Evolutionary conservation across 352 stramenopile genomes (phyloP), one percentile per base, ranked within the genome.

Genomic region (Globisporangium recalcitrans): DNA sequence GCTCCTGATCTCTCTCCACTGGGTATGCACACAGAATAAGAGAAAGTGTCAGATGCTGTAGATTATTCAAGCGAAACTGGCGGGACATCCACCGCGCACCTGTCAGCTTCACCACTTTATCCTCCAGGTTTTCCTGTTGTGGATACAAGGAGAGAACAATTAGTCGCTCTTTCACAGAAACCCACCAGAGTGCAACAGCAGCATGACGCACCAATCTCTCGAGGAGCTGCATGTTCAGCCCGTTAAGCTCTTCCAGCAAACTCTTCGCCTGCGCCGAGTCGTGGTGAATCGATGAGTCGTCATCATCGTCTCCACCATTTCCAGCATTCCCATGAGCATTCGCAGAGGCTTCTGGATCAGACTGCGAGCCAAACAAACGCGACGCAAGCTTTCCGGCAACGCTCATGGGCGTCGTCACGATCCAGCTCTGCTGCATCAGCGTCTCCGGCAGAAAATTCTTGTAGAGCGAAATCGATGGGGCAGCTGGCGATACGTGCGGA

Each of bases 201-300:
- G 38, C 8, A 10, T 19, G 8, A 66, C 69, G 16, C 71, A 93
- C 83, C 76, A 93, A 70, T 31, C 84, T 77, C 58, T 90, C 79
- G 59, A 93, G 79, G 0, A 93, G 64, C 70, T 90, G 76, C 84
- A 93, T 91, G 36, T 93, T 93, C 16, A 93, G 76, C 0, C 80
- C 80, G 63, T 93, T 93, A 9, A 93, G 73, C 55, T 93, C 84
- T 59, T 93, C 80, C 27, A 93, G 63, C 47, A 93, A 72, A 52
- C 82, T 93, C 27, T 82, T 87, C n/a, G 76, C 76, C 34, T 91
- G 76, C 9, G 66, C 58, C 22, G 54, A 55, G 29, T 75, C 74
- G 13, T 48, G 65, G 44, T 78, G 64, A 26, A 10, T 44, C 19
- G 47, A 46, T 29, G 58, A 22, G 1, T 60, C 27, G 4, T 62